Base-by-base conservation (phyloP, 2,329 filamentous ascomycete species). In the Alternaria rosae region DNA sequence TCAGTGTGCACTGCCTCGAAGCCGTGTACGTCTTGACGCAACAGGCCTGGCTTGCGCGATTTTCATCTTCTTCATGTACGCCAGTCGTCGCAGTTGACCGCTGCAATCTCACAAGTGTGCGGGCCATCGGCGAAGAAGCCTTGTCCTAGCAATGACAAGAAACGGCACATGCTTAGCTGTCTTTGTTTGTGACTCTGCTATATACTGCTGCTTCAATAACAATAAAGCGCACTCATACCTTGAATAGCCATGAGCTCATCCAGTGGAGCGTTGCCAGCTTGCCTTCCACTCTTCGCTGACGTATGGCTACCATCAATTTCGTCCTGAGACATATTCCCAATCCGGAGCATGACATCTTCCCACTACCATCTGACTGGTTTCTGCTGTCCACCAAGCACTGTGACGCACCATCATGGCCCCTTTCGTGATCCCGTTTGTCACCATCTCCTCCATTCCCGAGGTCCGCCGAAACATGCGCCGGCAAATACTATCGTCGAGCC, bases 31-130 rank as follows among this genome's bases (percentile, higher is more conserved):
- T 51, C 55, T 62, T 62, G 48, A 55, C 58, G 55, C 42, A 62
- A 59, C 42, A 50, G 59, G 59, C 30, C 59, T 62, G 59, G 59
- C 59, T 62, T 62, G 59, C 54, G 59, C 20, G 48, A 62, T 62
- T 62, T 62, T 62, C 55, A 41, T 57, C 48, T 47, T 50, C 51
- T 42, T 32, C 52, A 59, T 59, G 54, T 62, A 62, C 59, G 55
- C 59, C 59, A 61, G 59, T 57, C 45, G 38, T 60, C 48, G 54
- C 59, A 61, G 54, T 61, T 48, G 59, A 61, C 59, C 59, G 59
- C 59, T 58, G 54, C 28, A 44, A 44, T 38, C 45, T 51, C 38
- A 32, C 43, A 41, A 52, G 53, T 42, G 17, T 38, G 41, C 54
- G 42, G 41, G 35, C 30, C 38, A 50, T 32, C 45, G 26, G 26